Conservation (phyloP, 2,329 filamentous ascomycete species). For the Lizonia empirigonia region DNA sequence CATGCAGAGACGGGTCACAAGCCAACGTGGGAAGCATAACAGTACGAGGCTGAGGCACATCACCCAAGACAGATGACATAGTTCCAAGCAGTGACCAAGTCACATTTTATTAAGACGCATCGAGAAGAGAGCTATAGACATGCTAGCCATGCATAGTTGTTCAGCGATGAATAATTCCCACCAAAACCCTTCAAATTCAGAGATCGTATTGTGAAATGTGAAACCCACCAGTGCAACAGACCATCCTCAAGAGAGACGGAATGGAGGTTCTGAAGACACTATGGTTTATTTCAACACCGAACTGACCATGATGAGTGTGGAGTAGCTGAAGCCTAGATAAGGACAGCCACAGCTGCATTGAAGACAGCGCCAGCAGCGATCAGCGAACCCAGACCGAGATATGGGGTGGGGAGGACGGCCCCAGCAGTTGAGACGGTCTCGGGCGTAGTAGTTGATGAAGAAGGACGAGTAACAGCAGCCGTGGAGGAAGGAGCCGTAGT, state of each 20-base stretch:
- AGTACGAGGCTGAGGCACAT: background rate
- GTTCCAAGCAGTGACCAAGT: constrained; percentile 8
- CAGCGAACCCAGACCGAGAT: constrained; percentile 27
- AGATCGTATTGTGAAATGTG: constrained; percentile 11
- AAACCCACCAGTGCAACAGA: constrained; percentile 2
- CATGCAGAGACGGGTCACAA: background rate
- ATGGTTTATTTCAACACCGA: background rate
- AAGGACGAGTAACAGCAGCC: constrained; percentile 14
- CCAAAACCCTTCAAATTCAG: constrained; percentile 20
- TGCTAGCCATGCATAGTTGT: constrained; percentile 22
- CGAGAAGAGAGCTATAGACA: constrained; percentile 23
- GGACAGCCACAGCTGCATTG: constrained; percentile 24
- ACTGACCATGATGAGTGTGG: constrained; percentile 4
- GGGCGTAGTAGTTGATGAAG: constrained; percentile 10
- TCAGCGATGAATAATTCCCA: constrained; percentile 13
- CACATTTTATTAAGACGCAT: constrained; percentile 23
- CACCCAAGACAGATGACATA: background rate
- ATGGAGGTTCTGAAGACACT: background rate
- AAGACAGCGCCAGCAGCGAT: constrained; percentile 28
- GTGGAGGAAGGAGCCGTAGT: constrained; percentile 19
- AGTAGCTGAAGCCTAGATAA: constrained; percentile 20
- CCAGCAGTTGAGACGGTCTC: constrained; percentile 22
- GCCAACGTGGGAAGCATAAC: background rate
- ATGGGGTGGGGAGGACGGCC: constrained; percentile 26
- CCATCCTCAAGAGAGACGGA: background rate